phyloP scores from a whole-genome alignment of 2,329 filamentous ascomycete species.

The Pseudogymnoascus sp. region DNA sequence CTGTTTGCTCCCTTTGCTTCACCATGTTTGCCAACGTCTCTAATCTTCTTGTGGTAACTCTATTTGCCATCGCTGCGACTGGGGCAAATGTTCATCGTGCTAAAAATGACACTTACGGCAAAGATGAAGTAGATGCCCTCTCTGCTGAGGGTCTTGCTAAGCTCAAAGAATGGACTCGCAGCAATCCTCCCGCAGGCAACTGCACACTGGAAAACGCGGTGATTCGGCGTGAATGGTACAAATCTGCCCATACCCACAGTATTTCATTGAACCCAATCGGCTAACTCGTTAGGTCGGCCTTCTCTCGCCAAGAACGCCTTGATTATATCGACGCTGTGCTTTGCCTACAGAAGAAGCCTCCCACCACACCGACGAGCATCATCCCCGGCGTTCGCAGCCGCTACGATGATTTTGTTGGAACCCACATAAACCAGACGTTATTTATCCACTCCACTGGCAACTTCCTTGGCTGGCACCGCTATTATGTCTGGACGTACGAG shows the following conservation, averaged over 20 bases:
- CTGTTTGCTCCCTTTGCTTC: not conserved
- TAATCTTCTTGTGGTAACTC: not conserved
- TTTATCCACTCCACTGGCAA: slow-evolving; percentile 24
- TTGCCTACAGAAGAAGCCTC: slow-evolving; percentile 29
- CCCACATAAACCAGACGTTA: slow-evolving; percentile 31
- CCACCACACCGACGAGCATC: slow-evolving; percentile 26
- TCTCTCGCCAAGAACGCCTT: slow-evolving; percentile 19
- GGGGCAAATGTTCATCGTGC: not conserved
- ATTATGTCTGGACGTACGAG: slow-evolving; percentile 36
- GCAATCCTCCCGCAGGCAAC: slow-evolving; percentile 13
- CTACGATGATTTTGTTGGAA: slow-evolving; percentile 33
- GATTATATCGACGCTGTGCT: slow-evolving; percentile 33
- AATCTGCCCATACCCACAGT: not conserved
- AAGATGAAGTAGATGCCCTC: not conserved
- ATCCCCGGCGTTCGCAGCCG: slow-evolving; percentile 29
- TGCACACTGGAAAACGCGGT: slow-evolving; percentile 33
- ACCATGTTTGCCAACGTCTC: not conserved
- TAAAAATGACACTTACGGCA: not conserved
- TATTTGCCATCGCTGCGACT: not conserved
- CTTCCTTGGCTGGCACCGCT: slow-evolving; percentile 39
- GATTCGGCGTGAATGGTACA: slow-evolving; percentile 37
- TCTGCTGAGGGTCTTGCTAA: not conserved
- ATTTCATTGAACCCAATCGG: not conserved
- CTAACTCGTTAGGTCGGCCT: slow-evolving; percentile 16
- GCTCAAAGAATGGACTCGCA: not conserved